These are phyloP conservation scores for Croton laevigatus DNA, from an alignment of 441 rosid species.

Conservation along the genomic window DNA sequence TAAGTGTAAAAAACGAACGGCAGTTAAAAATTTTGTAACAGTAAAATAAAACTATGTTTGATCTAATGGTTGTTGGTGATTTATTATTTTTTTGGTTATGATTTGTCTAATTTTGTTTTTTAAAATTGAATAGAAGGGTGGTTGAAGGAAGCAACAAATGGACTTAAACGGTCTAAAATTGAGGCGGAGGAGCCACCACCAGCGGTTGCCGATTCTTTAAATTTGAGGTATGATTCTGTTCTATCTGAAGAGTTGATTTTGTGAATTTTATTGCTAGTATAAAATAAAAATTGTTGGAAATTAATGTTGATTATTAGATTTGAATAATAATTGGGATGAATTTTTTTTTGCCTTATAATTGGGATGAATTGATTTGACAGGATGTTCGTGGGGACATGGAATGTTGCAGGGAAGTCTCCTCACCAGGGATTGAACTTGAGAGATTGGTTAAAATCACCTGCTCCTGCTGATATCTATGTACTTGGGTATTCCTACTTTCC, in stretches of 20 bases:
- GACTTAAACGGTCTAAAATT: constrained; percentile 33
- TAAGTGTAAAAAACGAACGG: too few species aligned
- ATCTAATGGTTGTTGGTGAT: too few species aligned
- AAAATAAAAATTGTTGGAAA: too few species aligned
- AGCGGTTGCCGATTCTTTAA: constrained; percentile 27
- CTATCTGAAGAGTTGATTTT: not conserved
- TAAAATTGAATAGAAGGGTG: constrained; percentile 29
- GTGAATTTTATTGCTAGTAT: too few species aligned
- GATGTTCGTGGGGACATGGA: constrained; percentile 98
- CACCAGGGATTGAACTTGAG: constrained; percentile 62
- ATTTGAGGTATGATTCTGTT: constrained; percentile 43
- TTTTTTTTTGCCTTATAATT: too few species aligned
- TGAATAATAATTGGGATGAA: not conserved
- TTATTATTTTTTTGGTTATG: not conserved
- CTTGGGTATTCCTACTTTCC: constrained; percentile 51
- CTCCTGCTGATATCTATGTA: constrained; percentile 83
- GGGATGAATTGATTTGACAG: constrained; percentile 27
- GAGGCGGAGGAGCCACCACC: constrained; percentile 27
- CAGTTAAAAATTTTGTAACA: too few species aligned
- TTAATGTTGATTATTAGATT: not conserved
- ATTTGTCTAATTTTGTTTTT: not conserved
- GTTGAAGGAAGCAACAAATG: constrained; percentile 41
- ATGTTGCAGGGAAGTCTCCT: constrained; percentile 93
- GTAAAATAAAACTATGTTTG: too few species aligned
- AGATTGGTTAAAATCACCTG: constrained; percentile 66